Evolutionary conservation across 2,329 filamentous ascomycete species (phyloP).

Genomic region (Chaetothyriales sp.): DNA sequence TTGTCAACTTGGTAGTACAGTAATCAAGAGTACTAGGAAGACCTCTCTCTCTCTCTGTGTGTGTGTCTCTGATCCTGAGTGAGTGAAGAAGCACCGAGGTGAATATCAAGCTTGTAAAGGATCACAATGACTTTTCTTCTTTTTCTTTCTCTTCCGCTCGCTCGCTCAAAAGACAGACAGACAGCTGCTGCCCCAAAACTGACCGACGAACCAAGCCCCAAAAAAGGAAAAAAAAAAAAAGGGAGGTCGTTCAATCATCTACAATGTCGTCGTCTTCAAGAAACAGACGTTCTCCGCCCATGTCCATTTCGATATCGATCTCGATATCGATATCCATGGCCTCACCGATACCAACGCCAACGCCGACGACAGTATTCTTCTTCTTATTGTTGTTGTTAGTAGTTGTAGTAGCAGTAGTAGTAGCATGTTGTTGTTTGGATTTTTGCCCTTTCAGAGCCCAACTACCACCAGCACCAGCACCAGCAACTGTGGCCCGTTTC

Average conservation of each 20-base stretch:
- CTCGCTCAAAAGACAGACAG: too few relatives aligned
- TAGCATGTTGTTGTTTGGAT: background rate
- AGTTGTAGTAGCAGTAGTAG: constrained; percentile 3
- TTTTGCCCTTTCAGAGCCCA: too few relatives aligned
- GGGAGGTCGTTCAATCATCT: constrained; percentile 40
- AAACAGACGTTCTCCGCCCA: constrained; percentile 50
- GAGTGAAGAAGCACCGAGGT: too few relatives aligned
- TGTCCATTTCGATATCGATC: constrained; percentile 8
- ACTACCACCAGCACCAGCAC: constrained; percentile 1
- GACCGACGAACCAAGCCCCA: background rate
- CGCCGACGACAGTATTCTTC: background rate
- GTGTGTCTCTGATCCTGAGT: too few relatives aligned
- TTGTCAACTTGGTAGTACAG: too few relatives aligned
- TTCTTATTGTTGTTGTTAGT: constrained; percentile 28
- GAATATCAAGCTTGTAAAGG: too few relatives aligned
- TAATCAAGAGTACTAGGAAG: too few relatives aligned
- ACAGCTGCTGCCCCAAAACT: too few relatives aligned
- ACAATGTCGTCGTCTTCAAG: constrained; percentile 77
- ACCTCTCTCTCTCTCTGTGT: too few relatives aligned
- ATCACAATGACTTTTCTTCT: too few relatives aligned
- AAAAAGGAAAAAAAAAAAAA: too few relatives aligned
- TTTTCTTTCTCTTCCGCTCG: too few relatives aligned
- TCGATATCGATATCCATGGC: constrained; percentile 11
- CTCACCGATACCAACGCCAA: constrained; percentile 4
- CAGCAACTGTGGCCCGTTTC: background rate